Percentiles rank a stretch among this genome's conserved stretches.
Conservation (phyloP, 2,329 filamentous ascomycete species). For the Penicillium sp. region DNA sequence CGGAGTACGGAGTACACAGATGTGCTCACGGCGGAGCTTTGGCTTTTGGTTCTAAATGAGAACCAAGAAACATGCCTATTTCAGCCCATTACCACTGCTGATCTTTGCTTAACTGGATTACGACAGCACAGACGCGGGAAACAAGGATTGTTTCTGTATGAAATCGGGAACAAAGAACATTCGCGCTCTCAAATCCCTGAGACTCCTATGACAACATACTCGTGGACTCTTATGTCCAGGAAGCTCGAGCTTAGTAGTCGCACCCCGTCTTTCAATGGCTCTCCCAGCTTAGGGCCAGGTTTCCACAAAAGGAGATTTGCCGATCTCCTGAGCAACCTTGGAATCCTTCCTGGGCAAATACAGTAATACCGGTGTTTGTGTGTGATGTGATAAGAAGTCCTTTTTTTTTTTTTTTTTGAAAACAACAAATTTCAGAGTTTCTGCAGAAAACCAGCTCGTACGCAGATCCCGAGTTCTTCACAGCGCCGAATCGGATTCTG, state of each 20-base stretch:
- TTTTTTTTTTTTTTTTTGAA: background rate
- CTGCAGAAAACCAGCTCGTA: conserved; percentile 12
- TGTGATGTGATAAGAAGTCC: conserved; percentile 7
- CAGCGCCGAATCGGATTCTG: conserved; percentile 1
- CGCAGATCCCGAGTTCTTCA: conserved; percentile 4
- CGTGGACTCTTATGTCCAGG: background rate
- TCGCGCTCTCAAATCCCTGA: background rate
- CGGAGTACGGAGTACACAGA: background rate
- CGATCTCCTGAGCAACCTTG: conserved; percentile 5
- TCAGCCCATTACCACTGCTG: conserved; percentile 11
- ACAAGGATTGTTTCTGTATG: background rate
- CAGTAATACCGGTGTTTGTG: background rate
- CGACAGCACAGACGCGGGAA: conserved; percentile 4
- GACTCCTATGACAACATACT: background rate
- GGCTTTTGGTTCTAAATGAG: conserved; percentile 4
- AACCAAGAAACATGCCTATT: conserved; percentile 7
- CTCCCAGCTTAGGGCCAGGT: background rate
- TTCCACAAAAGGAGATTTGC: conserved; percentile 13
- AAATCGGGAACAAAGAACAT: background rate
- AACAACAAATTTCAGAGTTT: conserved; percentile 3
- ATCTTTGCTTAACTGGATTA: conserved; percentile 15
- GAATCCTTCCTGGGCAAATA: background rate
- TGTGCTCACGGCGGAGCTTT: conserved; percentile 8
- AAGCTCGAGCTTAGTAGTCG: background rate
- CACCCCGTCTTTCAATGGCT: background rate